Conservation (phyloP, 305 asterid genomes). For the Fraxinus ornus region DNA sequence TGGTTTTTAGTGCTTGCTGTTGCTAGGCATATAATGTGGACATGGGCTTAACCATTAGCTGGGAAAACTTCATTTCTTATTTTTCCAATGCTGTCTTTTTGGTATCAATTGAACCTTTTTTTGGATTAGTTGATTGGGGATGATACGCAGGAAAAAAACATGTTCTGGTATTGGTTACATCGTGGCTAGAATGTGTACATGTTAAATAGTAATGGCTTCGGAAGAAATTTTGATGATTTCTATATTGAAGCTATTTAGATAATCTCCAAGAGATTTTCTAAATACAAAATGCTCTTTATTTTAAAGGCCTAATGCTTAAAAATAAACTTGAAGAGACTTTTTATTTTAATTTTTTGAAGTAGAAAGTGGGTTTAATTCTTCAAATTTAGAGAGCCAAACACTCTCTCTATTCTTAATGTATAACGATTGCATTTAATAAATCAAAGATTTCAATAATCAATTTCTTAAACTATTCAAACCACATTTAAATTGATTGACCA, state of each 20-base stretch:
- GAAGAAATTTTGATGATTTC: background rate
- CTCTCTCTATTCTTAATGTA: background rate
- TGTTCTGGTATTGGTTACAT: background rate
- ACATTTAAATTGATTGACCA: background rate
- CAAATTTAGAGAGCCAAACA: background rate
- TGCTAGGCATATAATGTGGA: background rate
- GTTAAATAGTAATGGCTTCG: background rate
- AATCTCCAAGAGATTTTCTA: background rate
- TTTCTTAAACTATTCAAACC: background rate
- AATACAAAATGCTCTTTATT: background rate
- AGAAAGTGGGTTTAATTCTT: background rate
- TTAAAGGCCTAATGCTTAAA: background rate
- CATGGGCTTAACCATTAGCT: background rate
- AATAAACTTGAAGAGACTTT: background rate
- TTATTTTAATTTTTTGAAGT: too few relatives aligned
- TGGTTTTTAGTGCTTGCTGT: background rate
- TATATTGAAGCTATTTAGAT: background rate
- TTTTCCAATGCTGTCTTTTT: background rate
- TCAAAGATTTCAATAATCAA: too few relatives aligned
- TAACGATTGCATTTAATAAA: too few relatives aligned
- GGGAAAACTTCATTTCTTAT: background rate
- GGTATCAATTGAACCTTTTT: background rate
- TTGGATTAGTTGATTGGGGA: conserved; percentile 1
- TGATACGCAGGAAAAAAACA: background rate
- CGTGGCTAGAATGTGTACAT: background rate